These are phyloP conservation scores for Annona cherimola DNA, from an alignment of 164 flowering plant genomes.

Conservation along the genomic window DNA sequence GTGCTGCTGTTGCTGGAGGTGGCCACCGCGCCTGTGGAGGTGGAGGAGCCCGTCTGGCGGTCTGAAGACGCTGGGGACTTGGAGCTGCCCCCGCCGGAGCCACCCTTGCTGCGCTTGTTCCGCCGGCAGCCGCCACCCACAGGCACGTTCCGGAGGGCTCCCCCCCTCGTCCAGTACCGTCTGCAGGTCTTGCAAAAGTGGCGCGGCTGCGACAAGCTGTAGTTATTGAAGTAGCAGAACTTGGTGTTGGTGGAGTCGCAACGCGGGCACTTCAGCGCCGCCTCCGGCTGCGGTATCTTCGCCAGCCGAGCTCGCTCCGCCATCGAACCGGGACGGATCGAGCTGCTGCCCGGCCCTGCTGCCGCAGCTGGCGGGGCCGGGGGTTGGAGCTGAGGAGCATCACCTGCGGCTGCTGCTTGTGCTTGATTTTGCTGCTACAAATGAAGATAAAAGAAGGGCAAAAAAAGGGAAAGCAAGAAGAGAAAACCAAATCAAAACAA, in stretches of 20 bases:
- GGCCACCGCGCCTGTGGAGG: slow-evolving; percentile 8
- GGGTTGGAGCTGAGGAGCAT: slow-evolving; percentile 23
- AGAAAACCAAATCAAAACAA: slow-evolving; percentile 12
- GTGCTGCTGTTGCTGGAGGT: slow-evolving; percentile 24
- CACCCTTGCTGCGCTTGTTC: slow-evolving; percentile 53
- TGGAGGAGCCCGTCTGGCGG: slow-evolving; percentile 15
- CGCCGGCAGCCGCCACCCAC: slow-evolving; percentile 78
- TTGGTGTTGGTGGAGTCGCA: slow-evolving; percentile 79
- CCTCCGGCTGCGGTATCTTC: slow-evolving; percentile 58
- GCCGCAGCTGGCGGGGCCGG: slow-evolving; percentile 16
- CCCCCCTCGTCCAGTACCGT: slow-evolving; percentile 77
- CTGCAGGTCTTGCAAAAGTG: slow-evolving; percentile 79
- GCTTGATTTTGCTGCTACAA: slow-evolving; percentile 44
- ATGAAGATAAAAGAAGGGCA: slow-evolving; percentile 4
- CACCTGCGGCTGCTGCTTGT: slow-evolving; percentile 20
- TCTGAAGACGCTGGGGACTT: slow-evolving; percentile 26
- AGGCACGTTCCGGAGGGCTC: slow-evolving; percentile 65
- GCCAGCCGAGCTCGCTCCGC: slow-evolving; percentile 62
- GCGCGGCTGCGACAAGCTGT: slow-evolving; percentile 68
- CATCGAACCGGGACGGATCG: slow-evolving; percentile 63
- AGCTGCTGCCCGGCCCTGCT: slow-evolving; percentile 24
- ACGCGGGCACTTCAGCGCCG: slow-evolving; percentile 60
- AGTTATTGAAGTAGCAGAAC: slow-evolving; percentile 81
- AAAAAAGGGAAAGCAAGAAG: background rate
- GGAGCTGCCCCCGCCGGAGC: slow-evolving; percentile 29